phyloP scores from a whole-genome alignment of 352 stramenopile species.

The Globisporangium paroecandrum region DNA sequence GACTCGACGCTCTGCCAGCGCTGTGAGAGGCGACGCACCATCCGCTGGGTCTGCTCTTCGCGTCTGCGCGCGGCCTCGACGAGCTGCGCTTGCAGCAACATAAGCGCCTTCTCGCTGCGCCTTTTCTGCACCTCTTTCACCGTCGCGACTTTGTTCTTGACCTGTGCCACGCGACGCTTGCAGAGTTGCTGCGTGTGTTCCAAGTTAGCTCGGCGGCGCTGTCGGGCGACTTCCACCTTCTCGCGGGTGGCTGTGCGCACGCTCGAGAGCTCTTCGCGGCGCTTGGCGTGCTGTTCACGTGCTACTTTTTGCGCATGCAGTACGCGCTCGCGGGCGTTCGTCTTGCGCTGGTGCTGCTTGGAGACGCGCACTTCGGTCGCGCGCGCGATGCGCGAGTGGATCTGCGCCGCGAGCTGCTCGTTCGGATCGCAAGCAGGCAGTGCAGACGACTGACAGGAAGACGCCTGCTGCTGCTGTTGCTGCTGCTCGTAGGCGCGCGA shows the following conservation, averaged over 20 bases:
- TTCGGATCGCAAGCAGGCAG: background rate
- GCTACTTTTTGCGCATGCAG: slow-evolving; percentile 57
- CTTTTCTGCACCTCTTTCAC: slow-evolving; percentile 43
- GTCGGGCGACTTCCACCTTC: slow-evolving; percentile 45
- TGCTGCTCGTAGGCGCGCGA: slow-evolving; percentile 30
- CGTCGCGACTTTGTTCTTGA: slow-evolving; percentile 52
- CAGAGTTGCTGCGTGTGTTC: slow-evolving; percentile 42
- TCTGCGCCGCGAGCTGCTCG: slow-evolving; percentile 24
- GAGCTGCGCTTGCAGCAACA: slow-evolving; percentile 43
- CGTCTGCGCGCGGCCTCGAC: slow-evolving; percentile 44
- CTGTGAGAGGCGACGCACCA: slow-evolving; percentile 42
- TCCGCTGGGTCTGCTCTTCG: slow-evolving; percentile 47
- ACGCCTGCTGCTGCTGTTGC: background rate
- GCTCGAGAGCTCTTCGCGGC: slow-evolving; percentile 34
- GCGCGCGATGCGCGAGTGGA: slow-evolving; percentile 47
- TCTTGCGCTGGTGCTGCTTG: slow-evolving; percentile 36
- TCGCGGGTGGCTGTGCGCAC: slow-evolving; percentile 31
- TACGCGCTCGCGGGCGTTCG: slow-evolving; percentile 42
- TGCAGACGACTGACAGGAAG: background rate
- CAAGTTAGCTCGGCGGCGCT: slow-evolving; percentile 42
- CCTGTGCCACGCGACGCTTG: slow-evolving; percentile 37
- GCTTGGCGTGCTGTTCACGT: slow-evolving; percentile 44
- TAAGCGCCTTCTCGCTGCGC: slow-evolving; percentile 33
- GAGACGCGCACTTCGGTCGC: slow-evolving; percentile 45
- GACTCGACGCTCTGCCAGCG: slow-evolving; percentile 71